Conservation (phyloP, 345 rosid genomes). For the Boechera divaricarpa region DNA sequence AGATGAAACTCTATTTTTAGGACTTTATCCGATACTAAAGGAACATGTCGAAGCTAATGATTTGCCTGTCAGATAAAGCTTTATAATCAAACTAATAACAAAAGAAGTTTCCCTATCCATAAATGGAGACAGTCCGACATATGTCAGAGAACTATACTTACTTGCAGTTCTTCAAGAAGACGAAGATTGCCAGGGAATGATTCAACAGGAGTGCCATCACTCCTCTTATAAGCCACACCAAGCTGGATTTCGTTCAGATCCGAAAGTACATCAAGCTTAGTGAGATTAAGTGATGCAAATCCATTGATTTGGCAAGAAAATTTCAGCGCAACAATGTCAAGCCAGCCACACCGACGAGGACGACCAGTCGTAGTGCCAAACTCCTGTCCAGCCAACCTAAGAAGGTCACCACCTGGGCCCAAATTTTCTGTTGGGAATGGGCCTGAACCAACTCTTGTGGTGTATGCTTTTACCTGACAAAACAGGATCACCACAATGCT, state of each 20-base stretch:
- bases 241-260: slow-evolving; percentile 80
- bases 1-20: slow-evolving; percentile 13
- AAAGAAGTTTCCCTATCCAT: not conserved
- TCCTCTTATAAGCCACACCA: slow-evolving; percentile 73
- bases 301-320: slow-evolving; percentile 91
- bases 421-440: slow-evolving; percentile 96
- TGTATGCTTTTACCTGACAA: slow-evolving; percentile 93
- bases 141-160: slow-evolving; percentile 35
- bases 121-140: not conserved
- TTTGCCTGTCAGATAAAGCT: not conserved
- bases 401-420: slow-evolving; percentile 88
- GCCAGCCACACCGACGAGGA: slow-evolving; percentile 99
- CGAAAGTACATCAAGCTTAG: slow-evolving; percentile 93
- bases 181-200: slow-evolving; percentile 90
- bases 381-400: slow-evolving; percentile 89
- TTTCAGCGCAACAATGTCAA: slow-evolving; percentile 88
- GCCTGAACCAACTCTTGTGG: slow-evolving; percentile 98
- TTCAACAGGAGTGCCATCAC: slow-evolving; percentile 75
- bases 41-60: slow-evolving; percentile 6
- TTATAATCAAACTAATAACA: slow-evolving; percentile 16
- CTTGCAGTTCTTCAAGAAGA: slow-evolving; percentile 63
- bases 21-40: slow-evolving; percentile 24
- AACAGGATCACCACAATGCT: slow-evolving; percentile 17
- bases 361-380: slow-evolving; percentile 99
- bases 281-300: slow-evolving; percentile 92